Evolutionary conservation across 768 basidiomycete genomes (phyloP), one percentile per base, ranked within the genome.

Genomic region (Pleurotus citrinopileatus): DNA sequence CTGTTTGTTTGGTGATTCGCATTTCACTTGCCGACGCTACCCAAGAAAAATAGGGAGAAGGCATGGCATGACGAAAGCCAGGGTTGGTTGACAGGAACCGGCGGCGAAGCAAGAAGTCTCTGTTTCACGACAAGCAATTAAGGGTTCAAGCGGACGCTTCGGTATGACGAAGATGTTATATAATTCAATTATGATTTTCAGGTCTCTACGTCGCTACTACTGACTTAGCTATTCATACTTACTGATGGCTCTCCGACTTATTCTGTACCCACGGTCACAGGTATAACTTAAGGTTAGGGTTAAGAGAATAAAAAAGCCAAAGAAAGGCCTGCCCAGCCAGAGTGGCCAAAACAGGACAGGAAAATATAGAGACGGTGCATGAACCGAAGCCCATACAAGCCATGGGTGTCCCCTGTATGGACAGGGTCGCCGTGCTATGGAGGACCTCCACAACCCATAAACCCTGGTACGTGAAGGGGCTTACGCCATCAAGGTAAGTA

Each of bases 361-460:
- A 72, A 82, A 82, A 81, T 82, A 82, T 82, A 80, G 53, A 70
- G 80, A 80, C 74, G 70, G 76, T 79, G 84, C 84, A 84, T 84
- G 80, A 76, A 75, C 84, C 82, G 73, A 79, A 80, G 79, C 80
- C 67, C 81, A 84, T 77, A 83, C 82, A 82, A 83, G 66, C 42
- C 53, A 40, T 57, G 22, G 55, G 64, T 61, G 64, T 71, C 72
- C 77, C 71, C 75, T 79, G 77, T 60, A 54, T 65, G 78, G 77
- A 78, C 77, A 80, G 52, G 73, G 78, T 80, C 78, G 78, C 78
- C 79, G 76, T 79, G 78, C 78, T 78, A 79, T 80, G 78, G 71
- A 71, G 70, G 68, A 60, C 67, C 68, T 71, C 76, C 61, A 69
- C 67, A 58, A 69, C 77, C 79, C 78, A 73, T 66, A 75, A 63